Evolutionary conservation across 768 basidiomycete genomes (phyloP).

Genomic region (Boletus patriciae): DNA sequence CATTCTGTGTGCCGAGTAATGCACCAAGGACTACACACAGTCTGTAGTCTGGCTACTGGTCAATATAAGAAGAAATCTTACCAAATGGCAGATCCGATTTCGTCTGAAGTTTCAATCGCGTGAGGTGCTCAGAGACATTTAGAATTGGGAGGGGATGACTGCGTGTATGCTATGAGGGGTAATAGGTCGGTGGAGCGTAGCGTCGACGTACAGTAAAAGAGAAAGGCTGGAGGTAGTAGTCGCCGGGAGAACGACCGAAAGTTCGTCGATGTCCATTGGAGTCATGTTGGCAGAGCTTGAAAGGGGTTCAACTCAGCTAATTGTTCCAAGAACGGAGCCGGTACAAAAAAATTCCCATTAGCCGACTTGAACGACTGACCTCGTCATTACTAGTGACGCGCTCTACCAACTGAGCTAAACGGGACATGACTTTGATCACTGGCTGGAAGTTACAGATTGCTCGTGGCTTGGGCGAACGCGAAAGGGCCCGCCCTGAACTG

Average conservation of each 20-base stretch:
- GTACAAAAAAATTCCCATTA: conserved; percentile 37
- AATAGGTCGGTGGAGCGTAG: not conserved
- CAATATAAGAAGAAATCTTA: conserved; percentile 32
- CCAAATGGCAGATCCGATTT: conserved; percentile 63
- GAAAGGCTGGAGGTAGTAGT: conserved; percentile 72
- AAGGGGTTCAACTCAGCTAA: not conserved
- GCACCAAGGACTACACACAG: conserved; percentile 79
- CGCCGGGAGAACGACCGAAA: conserved; percentile 70
- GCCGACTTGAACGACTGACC: conserved; percentile 45
- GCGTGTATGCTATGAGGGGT: conserved; percentile 22
- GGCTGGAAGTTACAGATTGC: not conserved
- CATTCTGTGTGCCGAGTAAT: conserved; percentile 89
- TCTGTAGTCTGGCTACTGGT: not conserved
- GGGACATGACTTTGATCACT: conserved; percentile 7
- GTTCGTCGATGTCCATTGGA: conserved; percentile 78
- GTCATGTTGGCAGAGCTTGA: conserved; percentile 33
- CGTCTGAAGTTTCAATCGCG: conserved; percentile 76
- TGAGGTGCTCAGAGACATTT: conserved; percentile 95
- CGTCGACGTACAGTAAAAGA: conserved; percentile 61
- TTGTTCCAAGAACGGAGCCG: not conserved
- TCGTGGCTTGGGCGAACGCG: conserved; percentile 18
- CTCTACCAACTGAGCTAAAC: conserved; percentile 52
- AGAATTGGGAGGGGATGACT: conserved; percentile 97
- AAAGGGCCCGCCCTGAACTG: conserved; percentile 32
- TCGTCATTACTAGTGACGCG: conserved; percentile 50